Evolutionary conservation across 208 protist species (phyloP), one percentile per base, ranked within the genome.

Genomic region (Leishmania amazonensis): DNA sequence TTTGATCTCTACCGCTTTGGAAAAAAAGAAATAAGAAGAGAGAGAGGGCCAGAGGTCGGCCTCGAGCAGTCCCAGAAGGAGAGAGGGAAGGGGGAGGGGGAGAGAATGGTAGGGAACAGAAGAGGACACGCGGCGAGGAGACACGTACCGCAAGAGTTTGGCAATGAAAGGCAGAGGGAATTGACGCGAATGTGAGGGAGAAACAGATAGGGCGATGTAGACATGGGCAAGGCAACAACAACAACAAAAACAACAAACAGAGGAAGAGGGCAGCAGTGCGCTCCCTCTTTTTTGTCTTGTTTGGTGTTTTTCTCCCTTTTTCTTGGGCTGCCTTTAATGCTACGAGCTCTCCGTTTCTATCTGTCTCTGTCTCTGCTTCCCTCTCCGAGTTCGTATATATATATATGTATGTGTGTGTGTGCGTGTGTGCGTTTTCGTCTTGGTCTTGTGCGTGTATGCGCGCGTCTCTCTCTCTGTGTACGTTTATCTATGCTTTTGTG

Each of bases 291-390:
- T 72, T 49, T 9, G n/a, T 28, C 31, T 74, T 31, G 17, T 31
- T 79, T 53, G 78, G 70, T 79, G 35, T 87, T 76, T 71, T 71
- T 45, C 19, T 49, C 6, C 24, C 19, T 49, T 72, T 70, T 72
- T 72, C 31, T 68, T 68, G 6, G 64, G 24, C 67, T 47, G 13
- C 13, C 64, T 3, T 2, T 42, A 19, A 19, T 42, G 19, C 6
- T 62, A 31, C 57, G 57, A 11, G 13, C 47, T 74, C 47, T 35
- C 6, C 40, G 45, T 38, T 51, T 51, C 40, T 72, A 24, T 72
- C 17, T 40, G 35, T 71, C 65, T 73, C 24, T 7, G 11, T 74
- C 24, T 74, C 40, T 74, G 47, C 40, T 75, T 75, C 31, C 57
- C 42, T 54, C 70, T 21, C 21, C 47, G 40, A n/a, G 3, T 45